Evolutionary conservation across 2,329 filamentous ascomycete genomes (phyloP), one percentile per base, ranked within the genome.

Genomic region (Cercospora sojina): DNA sequence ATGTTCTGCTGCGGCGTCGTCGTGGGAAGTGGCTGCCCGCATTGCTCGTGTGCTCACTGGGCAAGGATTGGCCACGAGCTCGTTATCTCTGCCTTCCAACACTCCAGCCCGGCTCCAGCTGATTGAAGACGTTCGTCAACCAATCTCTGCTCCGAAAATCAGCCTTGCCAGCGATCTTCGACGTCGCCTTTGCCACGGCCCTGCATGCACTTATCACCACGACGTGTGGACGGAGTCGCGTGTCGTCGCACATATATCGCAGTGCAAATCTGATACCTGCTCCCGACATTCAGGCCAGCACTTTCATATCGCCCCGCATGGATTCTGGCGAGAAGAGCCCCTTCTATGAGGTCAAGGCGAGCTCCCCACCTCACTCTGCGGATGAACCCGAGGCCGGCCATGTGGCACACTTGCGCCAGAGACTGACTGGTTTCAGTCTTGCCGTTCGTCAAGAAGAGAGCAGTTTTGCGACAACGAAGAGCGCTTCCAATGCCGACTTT

Each of bases 401-500:
- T 43, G 71, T 72, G 71, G 70, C 64, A 70, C 67, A 59, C 59
- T 72, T 29, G n/a, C 70, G 66, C 60, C 69, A 69, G 35, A 66
- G 70, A 47, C 64, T 76, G 12, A 72, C 71, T 18, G 68, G 73
- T 27, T 77, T 77, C 68, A 76, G 71, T 20, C 71, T 76, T 2
- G 72, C 64, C 20, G 77, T 79, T 13, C 70, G 71, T 55, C 76
- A 78, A 67, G 77, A 78, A 58, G 69, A 73, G 53, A 77, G 75
- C 72, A 76, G 72, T 66, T 78, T 79, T 62, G 77, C 77, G 18
- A 68, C 66, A 0, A 75, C 77, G 9, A 70, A 73, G 27, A 74
- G 68, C 67, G 74, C 76, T 5, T 78, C 77, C 65, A 79, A 79
- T 69, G 77, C 77, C 58, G 77, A 79, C 59, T 78, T 78, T 66